Conservation (phyloP, 2,329 filamentous ascomycete species). For the Botrytis sinoallii region DNA sequence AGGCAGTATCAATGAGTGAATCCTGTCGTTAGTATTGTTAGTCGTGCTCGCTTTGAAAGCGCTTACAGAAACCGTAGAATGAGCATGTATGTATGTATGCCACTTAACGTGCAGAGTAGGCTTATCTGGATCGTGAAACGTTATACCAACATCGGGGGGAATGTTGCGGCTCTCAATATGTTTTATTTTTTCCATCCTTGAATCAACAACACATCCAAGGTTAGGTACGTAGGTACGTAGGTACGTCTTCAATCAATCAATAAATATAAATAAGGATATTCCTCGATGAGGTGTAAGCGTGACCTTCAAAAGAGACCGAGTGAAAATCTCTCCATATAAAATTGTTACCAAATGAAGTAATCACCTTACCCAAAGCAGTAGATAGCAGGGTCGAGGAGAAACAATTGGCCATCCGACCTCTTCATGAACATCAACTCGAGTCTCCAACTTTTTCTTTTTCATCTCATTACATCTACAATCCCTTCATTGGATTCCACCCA, state of each 20-base stretch:
- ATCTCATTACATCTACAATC: background rate
- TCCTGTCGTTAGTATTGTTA: background rate
- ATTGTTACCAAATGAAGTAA: slow-evolving; percentile 2
- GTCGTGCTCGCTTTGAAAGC: background rate
- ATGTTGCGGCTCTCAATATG: background rate
- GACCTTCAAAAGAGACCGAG: background rate
- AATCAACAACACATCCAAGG: background rate
- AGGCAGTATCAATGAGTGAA: background rate
- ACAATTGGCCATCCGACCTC: slow-evolving; percentile 20
- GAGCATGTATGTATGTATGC: too few relatives aligned
- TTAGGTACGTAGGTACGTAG: too few relatives aligned
- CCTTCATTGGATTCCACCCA: background rate
- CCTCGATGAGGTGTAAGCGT: background rate
- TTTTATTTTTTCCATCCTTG: background rate
- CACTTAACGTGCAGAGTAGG: background rate
- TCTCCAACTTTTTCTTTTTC: background rate
- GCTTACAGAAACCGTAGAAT: background rate
- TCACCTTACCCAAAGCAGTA: background rate
- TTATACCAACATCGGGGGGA: background rate
- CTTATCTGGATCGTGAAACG: background rate
- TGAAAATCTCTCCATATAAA: background rate
- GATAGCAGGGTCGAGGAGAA: background rate
- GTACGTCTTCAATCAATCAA: too few relatives aligned
- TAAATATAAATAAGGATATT: background rate
- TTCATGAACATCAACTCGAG: background rate